A percentile compares a stretch with the other conserved stretches of the same genome.
Evolutionary conservation across 768 basidiomycete genomes (phyloP).

Genomic region (Hypholoma sublateritium): DNA sequence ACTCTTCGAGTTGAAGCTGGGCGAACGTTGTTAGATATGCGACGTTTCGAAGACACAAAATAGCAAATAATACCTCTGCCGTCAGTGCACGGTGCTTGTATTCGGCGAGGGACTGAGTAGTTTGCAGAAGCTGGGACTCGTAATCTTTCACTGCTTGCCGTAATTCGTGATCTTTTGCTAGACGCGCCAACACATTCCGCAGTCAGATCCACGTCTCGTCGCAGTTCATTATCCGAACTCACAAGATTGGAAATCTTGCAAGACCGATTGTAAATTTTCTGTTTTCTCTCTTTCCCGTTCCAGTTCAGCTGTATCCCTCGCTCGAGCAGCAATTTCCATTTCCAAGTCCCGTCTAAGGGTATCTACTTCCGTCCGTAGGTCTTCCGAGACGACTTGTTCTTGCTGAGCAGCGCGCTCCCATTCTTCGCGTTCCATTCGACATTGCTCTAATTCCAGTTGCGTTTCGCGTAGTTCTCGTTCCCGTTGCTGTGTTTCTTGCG

Average conservation of each 20-base stretch:
- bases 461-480: slow-evolving; percentile 82
- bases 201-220: not conserved
- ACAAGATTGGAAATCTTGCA: slow-evolving; percentile 96
- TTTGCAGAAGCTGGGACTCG: slow-evolving; percentile 67
- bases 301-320: slow-evolving; percentile 55
- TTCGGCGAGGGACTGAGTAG: slow-evolving; percentile 81
- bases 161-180: slow-evolving; percentile 93
- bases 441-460: slow-evolving; percentile 84
- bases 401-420: slow-evolving; percentile 50
- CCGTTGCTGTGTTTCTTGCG: slow-evolving; percentile 67
- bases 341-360: slow-evolving; percentile 64
- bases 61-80: slow-evolving; percentile 63
- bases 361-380: slow-evolving; percentile 57
- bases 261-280: slow-evolving; percentile 84
- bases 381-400: slow-evolving; percentile 75
- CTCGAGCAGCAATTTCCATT: slow-evolving; percentile 57
- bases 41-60: no score
- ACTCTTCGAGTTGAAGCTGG: slow-evolving; percentile 76
- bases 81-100: slow-evolving; percentile 85
- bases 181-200: not conserved
- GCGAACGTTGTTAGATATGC: no score
- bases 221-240: slow-evolving; percentile 24
- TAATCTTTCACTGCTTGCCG: slow-evolving; percentile 80
- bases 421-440: slow-evolving; percentile 74
- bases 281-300: slow-evolving; percentile 73